Conservation (phyloP, 164 flowering plant species). For the Macadamia integrifolia region DNA sequence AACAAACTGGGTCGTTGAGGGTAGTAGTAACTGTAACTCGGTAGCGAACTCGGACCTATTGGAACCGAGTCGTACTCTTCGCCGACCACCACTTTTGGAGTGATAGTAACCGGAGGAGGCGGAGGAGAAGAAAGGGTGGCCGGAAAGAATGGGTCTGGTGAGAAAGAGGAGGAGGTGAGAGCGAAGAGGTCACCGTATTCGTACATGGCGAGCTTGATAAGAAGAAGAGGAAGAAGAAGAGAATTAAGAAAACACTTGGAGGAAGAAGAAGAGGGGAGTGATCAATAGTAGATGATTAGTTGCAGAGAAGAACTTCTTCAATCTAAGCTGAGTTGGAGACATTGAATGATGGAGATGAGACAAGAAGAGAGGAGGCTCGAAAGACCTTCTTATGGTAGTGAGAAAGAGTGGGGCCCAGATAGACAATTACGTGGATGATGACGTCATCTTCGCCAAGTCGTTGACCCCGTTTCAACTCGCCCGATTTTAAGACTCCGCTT, state of each 20-base stretch:
- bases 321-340: too few relatives aligned
- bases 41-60: constrained; percentile 36
- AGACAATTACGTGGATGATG: constrained; percentile 20
- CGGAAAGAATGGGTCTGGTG: not conserved
- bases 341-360: too few relatives aligned
- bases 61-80: constrained; percentile 8
- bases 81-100: not conserved
- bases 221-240: too few relatives aligned
- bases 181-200: constrained; percentile 5
- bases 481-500: too few relatives aligned
- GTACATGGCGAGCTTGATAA: constrained; percentile 4
- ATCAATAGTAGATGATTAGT: too few relatives aligned
- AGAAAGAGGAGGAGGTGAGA: not conserved
- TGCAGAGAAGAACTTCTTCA: too few relatives aligned
- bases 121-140: not conserved
- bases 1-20: constrained; percentile 26
- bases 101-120: not conserved
- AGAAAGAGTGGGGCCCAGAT: not conserved
- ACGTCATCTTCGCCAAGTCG: constrained; percentile 9
- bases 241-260: not conserved
- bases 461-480: constrained; percentile 6
- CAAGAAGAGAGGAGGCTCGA: too few relatives aligned
- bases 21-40: constrained; percentile 12
- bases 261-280: not conserved
- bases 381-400: not conserved